A percentile compares a stretch with the other conserved stretches of the same genome.
Conservation (phyloP, 1,139 yeast species). For the Debaryomyces udenii region DNA sequence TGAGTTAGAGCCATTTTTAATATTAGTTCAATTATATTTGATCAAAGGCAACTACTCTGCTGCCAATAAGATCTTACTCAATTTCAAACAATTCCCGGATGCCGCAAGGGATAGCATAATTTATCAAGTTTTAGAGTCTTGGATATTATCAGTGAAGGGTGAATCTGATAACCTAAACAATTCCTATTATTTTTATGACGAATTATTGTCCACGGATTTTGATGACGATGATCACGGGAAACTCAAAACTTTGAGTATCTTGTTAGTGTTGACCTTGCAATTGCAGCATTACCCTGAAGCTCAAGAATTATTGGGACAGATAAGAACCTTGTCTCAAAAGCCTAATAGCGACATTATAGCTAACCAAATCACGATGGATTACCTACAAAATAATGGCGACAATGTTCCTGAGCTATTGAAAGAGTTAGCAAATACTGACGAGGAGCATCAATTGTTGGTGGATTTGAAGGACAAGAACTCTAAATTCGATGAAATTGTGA, state of each 20-base stretch:
- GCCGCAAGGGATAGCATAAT: constrained; percentile 66
- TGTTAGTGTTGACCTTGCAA: constrained; percentile 48
- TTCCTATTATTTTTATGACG: constrained; percentile 74
- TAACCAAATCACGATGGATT: constrained; percentile 57
- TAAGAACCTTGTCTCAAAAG: constrained; percentile 36
- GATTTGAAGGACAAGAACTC: constrained; percentile 56
- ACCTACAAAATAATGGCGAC: constrained; percentile 49
- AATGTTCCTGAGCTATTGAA: constrained; percentile 42
- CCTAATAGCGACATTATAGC: constrained; percentile 56
- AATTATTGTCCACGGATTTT: constrained; percentile 54
- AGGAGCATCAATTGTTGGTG: constrained; percentile 52
- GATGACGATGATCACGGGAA: constrained; percentile 43
- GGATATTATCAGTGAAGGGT: constrained; percentile 59
- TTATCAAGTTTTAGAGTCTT: constrained; percentile 69
- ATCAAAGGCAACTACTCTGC: constrained; percentile 40
- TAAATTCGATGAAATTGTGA: constrained; percentile 59
- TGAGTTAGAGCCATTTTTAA: constrained; percentile 49
- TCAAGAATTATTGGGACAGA: constrained; percentile 50
- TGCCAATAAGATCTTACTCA: constrained; percentile 40
- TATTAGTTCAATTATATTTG: constrained; percentile 47
- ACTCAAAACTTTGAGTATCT: constrained; percentile 37
- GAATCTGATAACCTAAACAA: constrained; percentile 61
- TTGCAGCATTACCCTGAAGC: constrained; percentile 51
- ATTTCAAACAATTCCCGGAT: constrained; percentile 43
- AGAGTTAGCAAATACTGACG: constrained; percentile 44